Evolutionary conservation across 2,329 filamentous ascomycete species (phyloP), one percentile per base, ranked within the genome.

Genomic region (Clonostachys sp.): DNA sequence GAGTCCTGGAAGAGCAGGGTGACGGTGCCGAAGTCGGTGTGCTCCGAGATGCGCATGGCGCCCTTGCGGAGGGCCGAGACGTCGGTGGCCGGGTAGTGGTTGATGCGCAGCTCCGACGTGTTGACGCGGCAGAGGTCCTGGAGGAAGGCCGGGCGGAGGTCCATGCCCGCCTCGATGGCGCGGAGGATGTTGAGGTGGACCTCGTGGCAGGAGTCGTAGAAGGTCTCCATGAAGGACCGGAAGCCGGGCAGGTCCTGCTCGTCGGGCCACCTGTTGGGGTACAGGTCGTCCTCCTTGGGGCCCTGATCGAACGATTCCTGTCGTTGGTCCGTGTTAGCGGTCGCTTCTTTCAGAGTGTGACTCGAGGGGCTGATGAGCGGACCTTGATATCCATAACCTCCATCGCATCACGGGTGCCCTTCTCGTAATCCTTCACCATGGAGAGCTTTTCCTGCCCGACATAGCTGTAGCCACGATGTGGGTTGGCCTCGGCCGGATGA

Each of bases 371-470:
- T 8, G 13, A 24, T 16, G 14, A 34, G 20, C 20, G 13, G 13
- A 56, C 54, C 53, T 61, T 61, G 40, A 61, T 55, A 16, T 61
- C 36, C 70, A 81, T 57, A 77, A 86, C 57, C 61, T 84, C 55
- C 77, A 71, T 45, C 64, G 79, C 50, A 75, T 84, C 62, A 80
- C 20, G 77, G 14, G 43, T 51, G 34, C 56, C 58, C 24, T 61
- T 60, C 33, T 61, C 53, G 44, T 61, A 63, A 12, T 60, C 64
- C 1, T 62, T 59, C 16, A 64, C 58, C 39, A 61, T 65, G 18
- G 60, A 59, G 14, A 53, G 49, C 18, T 60, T 60, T 45, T 64
- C 61, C 36, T 61, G 59, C 33, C 62, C 61, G n/a, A 62, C 50
- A 24, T 51, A 56, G 45, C 58, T 58, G 39, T 61, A 64, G 6